These are phyloP conservation scores for Pyrenula aspistea DNA, from an alignment of 495 filamentous ascomycete species.

Conservation along the genomic window DNA sequence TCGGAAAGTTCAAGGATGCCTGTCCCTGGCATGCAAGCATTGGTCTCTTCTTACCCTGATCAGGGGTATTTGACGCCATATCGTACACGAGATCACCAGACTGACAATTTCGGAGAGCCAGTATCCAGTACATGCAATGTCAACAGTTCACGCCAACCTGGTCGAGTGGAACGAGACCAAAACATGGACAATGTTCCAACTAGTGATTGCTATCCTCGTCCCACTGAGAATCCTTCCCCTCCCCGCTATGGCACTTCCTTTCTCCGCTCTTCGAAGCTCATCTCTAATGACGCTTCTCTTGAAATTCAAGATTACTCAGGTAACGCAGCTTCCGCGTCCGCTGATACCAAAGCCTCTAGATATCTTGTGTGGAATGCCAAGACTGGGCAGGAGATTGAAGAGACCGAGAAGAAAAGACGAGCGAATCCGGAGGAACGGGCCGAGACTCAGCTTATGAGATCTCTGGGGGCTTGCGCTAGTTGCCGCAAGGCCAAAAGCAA, in stretches of 20 bases:
- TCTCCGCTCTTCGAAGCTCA: neutral
- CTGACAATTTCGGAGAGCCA: neutral
- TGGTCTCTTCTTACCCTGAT: neutral
- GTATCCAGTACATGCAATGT: neutral
- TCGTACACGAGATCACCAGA: neutral
- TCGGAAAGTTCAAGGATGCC: neutral
- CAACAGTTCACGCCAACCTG: neutral
- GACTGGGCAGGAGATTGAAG: neutral
- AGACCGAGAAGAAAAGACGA: neutral
- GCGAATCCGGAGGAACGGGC: neutral
- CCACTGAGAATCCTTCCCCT: too few relatives aligned
- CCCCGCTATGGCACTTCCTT: too few relatives aligned
- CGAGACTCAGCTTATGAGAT: neutral
- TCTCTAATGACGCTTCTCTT: neutral
- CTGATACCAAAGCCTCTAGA: neutral
- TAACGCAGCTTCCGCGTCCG: neutral
- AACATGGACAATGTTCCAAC: too few relatives aligned
- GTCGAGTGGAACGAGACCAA: neutral
- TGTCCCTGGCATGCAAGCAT: neutral
- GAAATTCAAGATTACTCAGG: neutral
- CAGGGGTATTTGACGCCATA: neutral
- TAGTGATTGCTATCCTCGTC: too few relatives aligned
- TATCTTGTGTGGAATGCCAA: neutral
- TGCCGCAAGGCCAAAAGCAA: neutral
- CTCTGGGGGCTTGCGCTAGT: neutral